Percentiles rank a stretch among this genome's conserved stretches.
These are phyloP conservation scores for Tuber melanosporum DNA, from an alignment of 495 filamentous ascomycete species.

Conservation along the genomic window DNA sequence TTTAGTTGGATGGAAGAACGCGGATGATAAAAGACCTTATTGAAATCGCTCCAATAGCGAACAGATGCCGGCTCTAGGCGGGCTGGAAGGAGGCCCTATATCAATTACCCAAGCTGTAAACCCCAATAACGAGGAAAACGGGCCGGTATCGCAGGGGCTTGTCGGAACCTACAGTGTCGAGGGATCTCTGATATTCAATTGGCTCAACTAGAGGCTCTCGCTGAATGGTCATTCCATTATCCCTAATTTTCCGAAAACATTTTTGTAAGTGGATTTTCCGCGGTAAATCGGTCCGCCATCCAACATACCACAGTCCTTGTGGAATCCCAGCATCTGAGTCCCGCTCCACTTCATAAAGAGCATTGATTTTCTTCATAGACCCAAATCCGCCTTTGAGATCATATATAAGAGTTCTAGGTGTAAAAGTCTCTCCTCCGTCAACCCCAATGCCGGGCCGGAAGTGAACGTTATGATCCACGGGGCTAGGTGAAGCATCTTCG, in stretches of 20 bases:
- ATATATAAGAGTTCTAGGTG: constrained; percentile 85
- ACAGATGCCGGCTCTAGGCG: constrained; percentile 62
- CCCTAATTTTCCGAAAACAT: constrained; percentile 47
- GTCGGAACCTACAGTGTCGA: constrained; percentile 61
- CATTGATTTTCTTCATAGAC: constrained; percentile 76
- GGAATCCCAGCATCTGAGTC: constrained; percentile 43
- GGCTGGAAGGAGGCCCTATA: constrained; percentile 62
- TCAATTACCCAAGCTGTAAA: constrained; percentile 70
- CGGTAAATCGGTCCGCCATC: not conserved
- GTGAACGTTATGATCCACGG: constrained; percentile 84
- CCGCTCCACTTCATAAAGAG: constrained; percentile 69
- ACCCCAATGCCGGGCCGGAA: constrained; percentile 81
- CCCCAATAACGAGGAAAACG: constrained; percentile 78
- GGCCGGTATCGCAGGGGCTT: constrained; percentile 50
- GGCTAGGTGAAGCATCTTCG: constrained; percentile 57
- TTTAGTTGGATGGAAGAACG: constrained; percentile 80
- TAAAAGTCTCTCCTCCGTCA: constrained; percentile 82
- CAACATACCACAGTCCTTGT: constrained; percentile 31
- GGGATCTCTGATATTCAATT: constrained; percentile 67
- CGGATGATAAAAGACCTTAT: constrained; percentile 84
- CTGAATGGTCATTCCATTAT: constrained; percentile 62
- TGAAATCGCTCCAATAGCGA: constrained; percentile 94
- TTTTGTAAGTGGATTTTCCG: not conserved
- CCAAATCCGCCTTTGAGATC: constrained; percentile 89
- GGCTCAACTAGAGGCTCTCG: constrained; percentile 58